These are phyloP conservation scores for Microdochium paspali DNA, from an alignment of 2,329 filamentous ascomycete genomes.

Conservation along the genomic window DNA sequence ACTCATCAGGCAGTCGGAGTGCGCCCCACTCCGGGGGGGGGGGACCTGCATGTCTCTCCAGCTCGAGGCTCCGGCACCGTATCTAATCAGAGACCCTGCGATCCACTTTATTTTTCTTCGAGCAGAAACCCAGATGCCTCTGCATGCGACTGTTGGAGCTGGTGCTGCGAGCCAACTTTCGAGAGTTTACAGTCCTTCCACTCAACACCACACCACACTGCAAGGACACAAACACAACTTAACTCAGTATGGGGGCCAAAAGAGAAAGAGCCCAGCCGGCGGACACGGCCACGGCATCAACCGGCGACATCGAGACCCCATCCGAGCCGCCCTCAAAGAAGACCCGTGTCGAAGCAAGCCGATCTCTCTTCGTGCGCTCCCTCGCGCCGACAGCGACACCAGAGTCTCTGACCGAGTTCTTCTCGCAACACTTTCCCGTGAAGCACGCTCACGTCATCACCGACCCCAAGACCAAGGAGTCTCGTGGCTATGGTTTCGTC, in stretches of 20 bases:
- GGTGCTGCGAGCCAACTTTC: neutral
- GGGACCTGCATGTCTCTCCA: too few species aligned
- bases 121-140: neutral
- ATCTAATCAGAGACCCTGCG: neutral
- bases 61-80: neutral
- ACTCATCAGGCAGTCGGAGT: neutral
- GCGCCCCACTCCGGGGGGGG: neutral
- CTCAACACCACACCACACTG: neutral
- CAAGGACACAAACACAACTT: too few species aligned
- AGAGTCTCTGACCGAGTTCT: conserved; percentile 76
- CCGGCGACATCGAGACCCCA: conserved; percentile 5
- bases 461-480: conserved; percentile 77
- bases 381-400: conserved; percentile 70
- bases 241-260: conserved; percentile 7
- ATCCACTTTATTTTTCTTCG: conserved; percentile 12
- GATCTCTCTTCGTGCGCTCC: conserved; percentile 84
- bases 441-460: conserved; percentile 92
- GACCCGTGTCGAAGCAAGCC: conserved; percentile 47
- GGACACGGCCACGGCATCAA: conserved; percentile 5
- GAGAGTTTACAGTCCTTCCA: neutral
- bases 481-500: conserved; percentile 91
- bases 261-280: conserved; percentile 7
- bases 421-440: conserved; percentile 88
- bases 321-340: conserved; percentile 39
- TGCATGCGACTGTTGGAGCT: neutral